These are phyloP conservation scores for Dalechampia spathulata DNA, from an alignment of 441 rosid genomes.

Conservation along the genomic window DNA sequence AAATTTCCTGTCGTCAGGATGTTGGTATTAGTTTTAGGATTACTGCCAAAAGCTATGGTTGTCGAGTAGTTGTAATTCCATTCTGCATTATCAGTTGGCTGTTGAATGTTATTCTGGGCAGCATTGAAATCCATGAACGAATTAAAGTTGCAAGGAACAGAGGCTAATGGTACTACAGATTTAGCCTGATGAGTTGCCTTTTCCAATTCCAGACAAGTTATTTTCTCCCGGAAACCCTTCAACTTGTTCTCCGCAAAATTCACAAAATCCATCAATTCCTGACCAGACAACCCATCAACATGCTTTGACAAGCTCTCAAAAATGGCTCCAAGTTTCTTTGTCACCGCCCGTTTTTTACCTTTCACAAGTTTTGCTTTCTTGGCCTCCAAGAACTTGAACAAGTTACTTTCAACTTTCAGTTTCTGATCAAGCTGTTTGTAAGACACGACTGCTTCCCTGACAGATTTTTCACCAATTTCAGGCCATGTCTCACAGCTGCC, in stretches of 20 bases:
- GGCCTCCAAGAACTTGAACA: neutral
- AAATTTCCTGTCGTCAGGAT: no score
- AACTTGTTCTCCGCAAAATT: slow-evolving; percentile 1
- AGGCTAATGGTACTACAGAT: neutral
- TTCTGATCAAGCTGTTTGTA: neutral
- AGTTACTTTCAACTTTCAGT: neutral
- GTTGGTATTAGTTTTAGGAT: no score
- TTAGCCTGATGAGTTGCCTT: neutral
- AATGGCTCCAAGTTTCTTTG: neutral
- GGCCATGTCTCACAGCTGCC: slow-evolving; percentile 5
- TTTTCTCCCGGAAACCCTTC: slow-evolving; percentile 1
- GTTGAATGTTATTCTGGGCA: no score
- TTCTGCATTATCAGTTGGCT: no score
- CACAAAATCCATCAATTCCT: neutral
- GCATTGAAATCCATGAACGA: no score
- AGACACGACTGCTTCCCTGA: neutral
- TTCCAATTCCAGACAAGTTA: neutral
- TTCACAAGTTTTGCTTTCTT: slow-evolving; percentile 4
- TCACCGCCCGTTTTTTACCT: neutral
- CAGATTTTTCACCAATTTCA: neutral
- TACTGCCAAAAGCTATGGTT: no score
- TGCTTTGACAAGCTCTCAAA: neutral
- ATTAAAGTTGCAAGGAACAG: no score
- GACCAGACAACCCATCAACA: neutral
- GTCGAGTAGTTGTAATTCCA: no score